Conservation (phyloP, 805 yeast genomes). For the Metschnikowia noctiluminum region DNA sequence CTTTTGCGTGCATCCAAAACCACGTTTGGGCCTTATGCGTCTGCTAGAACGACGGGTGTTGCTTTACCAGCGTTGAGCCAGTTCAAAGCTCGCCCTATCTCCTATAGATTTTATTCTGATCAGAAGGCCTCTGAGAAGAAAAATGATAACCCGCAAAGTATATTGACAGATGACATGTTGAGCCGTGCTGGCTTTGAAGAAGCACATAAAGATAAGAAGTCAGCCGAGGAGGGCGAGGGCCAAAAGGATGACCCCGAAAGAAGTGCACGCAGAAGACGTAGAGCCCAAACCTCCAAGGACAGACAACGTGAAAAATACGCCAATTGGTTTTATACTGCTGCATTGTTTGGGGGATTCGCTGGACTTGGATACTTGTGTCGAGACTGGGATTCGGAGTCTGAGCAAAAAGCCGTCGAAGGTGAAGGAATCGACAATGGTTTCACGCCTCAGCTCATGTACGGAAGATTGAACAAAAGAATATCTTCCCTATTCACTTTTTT, state of each 20-base stretch:
- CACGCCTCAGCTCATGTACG: constrained; percentile 59
- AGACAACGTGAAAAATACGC: constrained; percentile 80
- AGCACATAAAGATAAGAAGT: constrained; percentile 18
- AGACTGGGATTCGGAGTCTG: constrained; percentile 81
- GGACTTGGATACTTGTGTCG: constrained; percentile 69
- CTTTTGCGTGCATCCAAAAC: constrained; percentile 12
- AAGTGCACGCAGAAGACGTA: constrained; percentile 30
- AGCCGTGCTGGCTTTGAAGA: constrained; percentile 81
- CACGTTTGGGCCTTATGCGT: neutral
- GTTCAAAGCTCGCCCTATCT: neutral
- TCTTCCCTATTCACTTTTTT: constrained; percentile 75
- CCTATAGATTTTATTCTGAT: constrained; percentile 16
- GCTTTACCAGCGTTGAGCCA: neutral
- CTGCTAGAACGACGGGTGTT: neutral
- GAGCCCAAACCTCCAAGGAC: constrained; percentile 63
- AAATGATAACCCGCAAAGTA: constrained; percentile 38
- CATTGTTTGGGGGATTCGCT: constrained; percentile 50
- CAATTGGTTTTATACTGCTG: constrained; percentile 62
- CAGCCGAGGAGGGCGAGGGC: constrained; percentile 13
- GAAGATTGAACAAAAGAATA: constrained; percentile 68
- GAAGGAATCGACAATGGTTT: constrained; percentile 64
- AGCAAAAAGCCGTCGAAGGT: constrained; percentile 48
- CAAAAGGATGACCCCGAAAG: constrained; percentile 15
- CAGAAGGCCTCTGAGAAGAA: constrained; percentile 16
- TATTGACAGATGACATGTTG: constrained; percentile 77